These are phyloP conservation scores for Phyllosticta citriasiana DNA, from an alignment of 2,329 filamentous ascomycete genomes.

Conservation along the genomic window DNA sequence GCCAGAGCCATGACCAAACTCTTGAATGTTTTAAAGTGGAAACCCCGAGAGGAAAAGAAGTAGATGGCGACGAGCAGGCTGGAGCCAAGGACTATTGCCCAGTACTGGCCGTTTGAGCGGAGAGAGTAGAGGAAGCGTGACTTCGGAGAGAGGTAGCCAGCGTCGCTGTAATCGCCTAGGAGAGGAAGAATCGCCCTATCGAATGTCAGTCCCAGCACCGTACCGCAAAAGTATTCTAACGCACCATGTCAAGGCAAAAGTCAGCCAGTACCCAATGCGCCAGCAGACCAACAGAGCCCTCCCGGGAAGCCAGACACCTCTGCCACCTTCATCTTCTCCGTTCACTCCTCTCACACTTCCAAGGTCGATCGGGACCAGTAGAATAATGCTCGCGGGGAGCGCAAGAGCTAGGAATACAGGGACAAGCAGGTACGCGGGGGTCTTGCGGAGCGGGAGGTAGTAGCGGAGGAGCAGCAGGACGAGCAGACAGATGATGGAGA, in stretches of 20 bases:
- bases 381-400: conserved; percentile 79
- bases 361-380: conserved; percentile 91
- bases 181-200: conserved; percentile 78
- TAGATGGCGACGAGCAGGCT: conserved; percentile 69
- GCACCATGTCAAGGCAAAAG: conserved; percentile 87
- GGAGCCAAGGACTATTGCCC: conserved; percentile 65
- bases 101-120: conserved; percentile 78
- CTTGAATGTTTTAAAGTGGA: conserved; percentile 65
- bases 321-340: conserved; percentile 57
- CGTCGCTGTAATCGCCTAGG: conserved; percentile 88
- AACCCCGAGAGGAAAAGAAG: conserved; percentile 67
- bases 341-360: conserved; percentile 63
- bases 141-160: conserved; percentile 80
- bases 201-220: conserved; percentile 1
- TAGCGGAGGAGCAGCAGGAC: conserved; percentile 79
- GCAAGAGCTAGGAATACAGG: conserved; percentile 95
- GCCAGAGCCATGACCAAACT: conserved; percentile 83
- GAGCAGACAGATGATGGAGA: conserved; percentile 62
- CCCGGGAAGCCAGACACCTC: conserved; percentile 80
- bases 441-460: conserved; percentile 83
- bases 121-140: conserved; percentile 76
- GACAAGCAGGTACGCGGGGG: conserved; percentile 78
- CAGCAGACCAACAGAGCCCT: conserved; percentile 74
- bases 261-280: conserved; percentile 96
- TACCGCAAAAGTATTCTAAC: conserved; percentile 14